Percentiles rank a stretch among this genome's conserved stretches.
Conservation (phyloP, 2,329 filamentous ascomycete species). For the Dryadomyces quercivorus region DNA sequence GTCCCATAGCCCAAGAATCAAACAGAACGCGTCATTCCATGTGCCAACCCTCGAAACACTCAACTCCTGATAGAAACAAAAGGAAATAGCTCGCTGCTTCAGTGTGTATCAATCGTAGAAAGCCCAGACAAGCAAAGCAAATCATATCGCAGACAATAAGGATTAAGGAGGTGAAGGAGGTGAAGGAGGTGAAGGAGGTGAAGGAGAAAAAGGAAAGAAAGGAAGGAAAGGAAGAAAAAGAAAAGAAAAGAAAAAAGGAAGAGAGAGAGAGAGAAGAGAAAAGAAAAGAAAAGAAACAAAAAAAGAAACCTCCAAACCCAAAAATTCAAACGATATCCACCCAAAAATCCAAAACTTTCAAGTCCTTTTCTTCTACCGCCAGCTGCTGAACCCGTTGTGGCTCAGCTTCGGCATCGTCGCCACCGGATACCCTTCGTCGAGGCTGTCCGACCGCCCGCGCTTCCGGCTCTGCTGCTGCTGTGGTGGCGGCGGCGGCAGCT, state of each 20-base stretch:
- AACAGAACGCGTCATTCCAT: neutral
- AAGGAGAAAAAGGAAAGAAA: neutral
- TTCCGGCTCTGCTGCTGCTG: slow-evolving; percentile 15
- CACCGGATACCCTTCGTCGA: slow-evolving; percentile 14
- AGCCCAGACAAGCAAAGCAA: too few relatives aligned
- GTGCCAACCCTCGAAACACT: neutral
- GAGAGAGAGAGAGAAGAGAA: too few relatives aligned
- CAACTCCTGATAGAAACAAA: neutral
- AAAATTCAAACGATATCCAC: neutral
- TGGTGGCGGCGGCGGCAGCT: neutral
- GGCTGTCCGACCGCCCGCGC: slow-evolving; percentile 20
- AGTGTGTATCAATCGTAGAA: neutral
- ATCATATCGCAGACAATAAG: too few relatives aligned
- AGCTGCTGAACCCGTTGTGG: slow-evolving; percentile 13
- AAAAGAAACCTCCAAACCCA: neutral
- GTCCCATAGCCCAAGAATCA: neutral
- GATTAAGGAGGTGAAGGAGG: too few relatives aligned
- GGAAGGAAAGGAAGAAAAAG: too few relatives aligned
- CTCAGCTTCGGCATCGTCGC: slow-evolving; percentile 11
- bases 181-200: neutral
- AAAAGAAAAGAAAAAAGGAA: neutral
- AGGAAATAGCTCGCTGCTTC: neutral
- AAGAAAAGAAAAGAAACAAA: neutral
- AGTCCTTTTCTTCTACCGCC: slow-evolving; percentile 5
- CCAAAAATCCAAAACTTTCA: neutral